These are phyloP conservation scores for Mycocentrospora acerina DNA, from an alignment of 2,329 filamentous ascomycete species.

Conservation along the genomic window DNA sequence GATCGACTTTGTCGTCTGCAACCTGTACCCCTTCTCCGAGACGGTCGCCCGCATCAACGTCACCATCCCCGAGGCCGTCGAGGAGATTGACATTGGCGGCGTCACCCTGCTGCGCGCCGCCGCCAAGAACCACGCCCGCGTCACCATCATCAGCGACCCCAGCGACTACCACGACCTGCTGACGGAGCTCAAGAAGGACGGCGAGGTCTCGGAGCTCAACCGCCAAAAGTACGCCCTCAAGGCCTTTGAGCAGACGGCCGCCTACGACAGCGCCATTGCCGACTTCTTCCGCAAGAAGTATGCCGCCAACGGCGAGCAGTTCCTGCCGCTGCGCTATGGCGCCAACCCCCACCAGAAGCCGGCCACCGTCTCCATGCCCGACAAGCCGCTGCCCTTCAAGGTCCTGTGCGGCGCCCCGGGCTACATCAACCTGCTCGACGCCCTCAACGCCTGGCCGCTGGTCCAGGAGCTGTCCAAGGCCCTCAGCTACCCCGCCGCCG, in stretches of 20 bases:
- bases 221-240: slow-evolving; percentile 91
- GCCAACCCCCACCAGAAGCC: slow-evolving; percentile 99
- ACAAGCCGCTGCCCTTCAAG: slow-evolving; percentile 86
- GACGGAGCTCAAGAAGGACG: slow-evolving; percentile 80
- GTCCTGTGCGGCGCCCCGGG: slow-evolving; percentile 86
- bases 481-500: slow-evolving; percentile 83
- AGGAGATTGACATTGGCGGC: slow-evolving; percentile 96
- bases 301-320: slow-evolving; percentile 78
- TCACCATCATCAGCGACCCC: slow-evolving; percentile 94
- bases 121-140: slow-evolving; percentile 95
- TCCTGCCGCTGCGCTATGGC: slow-evolving; percentile 86
- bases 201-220: slow-evolving; percentile 81
- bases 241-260: slow-evolving; percentile 96
- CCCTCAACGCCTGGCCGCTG: slow-evolving; percentile 93
- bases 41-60: slow-evolving; percentile 97
- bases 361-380: slow-evolving; percentile 76
- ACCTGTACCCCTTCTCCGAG: slow-evolving; percentile 98
- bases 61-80: slow-evolving; percentile 92
- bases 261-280: slow-evolving; percentile 93
- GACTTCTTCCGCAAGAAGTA: slow-evolving; percentile 99
- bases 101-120: slow-evolving; percentile 95
- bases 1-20: slow-evolving; percentile 68
- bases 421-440: slow-evolving; percentile 96
- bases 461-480: slow-evolving; percentile 95
- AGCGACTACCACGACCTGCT: slow-evolving; percentile 93